Conservation (phyloP, 2,329 filamentous ascomycete genomes). For the Orbilia ellipsospora region DNA sequence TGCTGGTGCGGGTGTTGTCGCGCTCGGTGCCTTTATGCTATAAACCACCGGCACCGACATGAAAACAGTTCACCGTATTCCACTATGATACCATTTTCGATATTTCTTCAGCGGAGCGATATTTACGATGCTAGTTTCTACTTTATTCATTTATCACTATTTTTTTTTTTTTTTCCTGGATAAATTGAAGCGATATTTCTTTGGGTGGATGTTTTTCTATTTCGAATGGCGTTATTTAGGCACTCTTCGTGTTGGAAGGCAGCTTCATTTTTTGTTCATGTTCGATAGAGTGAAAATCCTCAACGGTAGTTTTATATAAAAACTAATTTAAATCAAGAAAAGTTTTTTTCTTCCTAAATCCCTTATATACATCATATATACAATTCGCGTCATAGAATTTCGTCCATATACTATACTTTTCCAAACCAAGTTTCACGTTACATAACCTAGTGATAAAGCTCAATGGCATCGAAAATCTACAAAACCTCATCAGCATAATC, state of each 20-base stretch:
- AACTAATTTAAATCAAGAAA: too few relatives aligned
- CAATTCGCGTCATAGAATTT: background rate
- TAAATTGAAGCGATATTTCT: background rate
- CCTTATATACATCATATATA: background rate
- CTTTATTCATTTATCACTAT: background rate
- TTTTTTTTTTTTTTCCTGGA: background rate
- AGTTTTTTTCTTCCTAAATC: too few relatives aligned
- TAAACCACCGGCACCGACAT: background rate
- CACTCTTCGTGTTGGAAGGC: too few relatives aligned
- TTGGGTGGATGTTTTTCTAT: background rate
- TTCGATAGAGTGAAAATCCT: too few relatives aligned
- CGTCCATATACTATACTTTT: background rate
- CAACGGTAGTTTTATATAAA: too few relatives aligned
- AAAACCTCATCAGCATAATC: background rate
- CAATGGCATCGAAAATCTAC: constrained; percentile 34
- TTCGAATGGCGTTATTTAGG: background rate
- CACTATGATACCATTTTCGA: background rate
- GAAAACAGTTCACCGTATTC: background rate
- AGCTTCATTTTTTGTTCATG: too few relatives aligned
- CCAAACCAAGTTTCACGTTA: too few relatives aligned
- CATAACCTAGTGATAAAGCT: constrained; percentile 19
- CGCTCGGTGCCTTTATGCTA: constrained; percentile 36
- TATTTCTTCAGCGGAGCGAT: background rate
- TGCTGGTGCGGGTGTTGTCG: constrained; percentile 19
- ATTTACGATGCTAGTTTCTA: background rate